phyloP scores from a whole-genome alignment of 1,284 basidiomycete genomes.

The Vanrija sp. region DNA sequence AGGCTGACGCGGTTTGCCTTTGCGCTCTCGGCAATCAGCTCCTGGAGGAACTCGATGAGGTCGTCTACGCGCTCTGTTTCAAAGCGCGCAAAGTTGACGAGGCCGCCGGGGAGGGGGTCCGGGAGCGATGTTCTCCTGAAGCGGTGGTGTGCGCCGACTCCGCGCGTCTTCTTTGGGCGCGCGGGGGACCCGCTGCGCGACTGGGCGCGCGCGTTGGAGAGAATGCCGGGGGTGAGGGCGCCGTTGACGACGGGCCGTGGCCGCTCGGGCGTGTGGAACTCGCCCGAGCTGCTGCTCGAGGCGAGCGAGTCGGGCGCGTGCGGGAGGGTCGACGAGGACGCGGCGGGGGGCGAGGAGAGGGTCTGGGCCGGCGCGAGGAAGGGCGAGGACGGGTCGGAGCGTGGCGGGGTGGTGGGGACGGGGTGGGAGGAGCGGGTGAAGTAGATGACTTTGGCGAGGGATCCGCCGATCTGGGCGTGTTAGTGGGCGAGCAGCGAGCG shows the following conservation, averaged over 20 bases:
- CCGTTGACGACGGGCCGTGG: constrained; percentile 57
- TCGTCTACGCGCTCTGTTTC: constrained; percentile 85
- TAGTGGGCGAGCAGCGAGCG: background rate
- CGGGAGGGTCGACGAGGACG: constrained; percentile 15
- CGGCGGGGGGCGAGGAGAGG: constrained; percentile 26
- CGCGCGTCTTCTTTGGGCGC: constrained; percentile 48
- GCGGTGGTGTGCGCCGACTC: constrained; percentile 54
- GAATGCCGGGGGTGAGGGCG: constrained; percentile 68
- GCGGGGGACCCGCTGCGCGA: constrained; percentile 41
- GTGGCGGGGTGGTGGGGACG: constrained; percentile 39
- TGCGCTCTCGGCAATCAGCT: constrained; percentile 82
- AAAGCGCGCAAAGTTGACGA: constrained; percentile 96
- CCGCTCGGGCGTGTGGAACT: constrained; percentile 38
- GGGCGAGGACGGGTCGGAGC: constrained; percentile 37
- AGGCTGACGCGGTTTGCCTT: constrained; percentile 81
- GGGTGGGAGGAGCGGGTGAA: constrained; percentile 76
- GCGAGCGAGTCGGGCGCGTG: constrained; percentile 25
- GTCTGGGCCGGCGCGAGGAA: constrained; percentile 37
- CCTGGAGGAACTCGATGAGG: constrained; percentile 82
- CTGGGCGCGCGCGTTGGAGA: constrained; percentile 19
- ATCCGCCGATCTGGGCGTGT: constrained; percentile 77
- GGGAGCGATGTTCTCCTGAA: constrained; percentile 62
- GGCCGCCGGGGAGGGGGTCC: constrained; percentile 88
- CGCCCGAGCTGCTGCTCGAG: constrained; percentile 26
- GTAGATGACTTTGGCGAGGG: constrained; percentile 96